phyloP scores from a whole-genome alignment of 495 filamentous ascomycete genomes.

The Penicillium malachiteum region DNA sequence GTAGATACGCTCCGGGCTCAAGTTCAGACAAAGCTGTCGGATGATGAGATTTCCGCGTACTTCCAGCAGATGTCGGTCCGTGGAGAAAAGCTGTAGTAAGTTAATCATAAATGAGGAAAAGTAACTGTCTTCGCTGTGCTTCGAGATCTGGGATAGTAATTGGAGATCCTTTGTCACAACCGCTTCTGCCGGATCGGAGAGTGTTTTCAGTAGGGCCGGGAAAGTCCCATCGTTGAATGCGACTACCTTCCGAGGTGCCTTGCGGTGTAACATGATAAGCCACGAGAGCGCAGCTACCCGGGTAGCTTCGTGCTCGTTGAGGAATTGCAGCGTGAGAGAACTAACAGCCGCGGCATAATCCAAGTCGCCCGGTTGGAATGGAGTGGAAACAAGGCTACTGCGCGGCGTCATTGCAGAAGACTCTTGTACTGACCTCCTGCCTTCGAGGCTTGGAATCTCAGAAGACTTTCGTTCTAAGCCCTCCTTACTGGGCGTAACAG shows the following conservation, averaged over 20 bases:
- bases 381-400: constrained; percentile 40
- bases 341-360: constrained; percentile 98
- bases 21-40: constrained; percentile 85
- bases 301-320: constrained; percentile 96
- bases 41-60: constrained; percentile 95
- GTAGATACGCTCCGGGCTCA: constrained; percentile 94
- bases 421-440: constrained; percentile 35
- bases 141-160: constrained; percentile 91
- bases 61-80: constrained; percentile 86
- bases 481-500: constrained; percentile 49
- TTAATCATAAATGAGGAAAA: constrained; percentile 99
- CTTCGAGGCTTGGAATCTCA: constrained; percentile 31
- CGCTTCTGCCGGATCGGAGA: constrained; percentile 92
- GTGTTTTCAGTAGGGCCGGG: constrained; percentile 90
- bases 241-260: constrained; percentile 89
- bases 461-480: constrained; percentile 50
- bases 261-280: constrained; percentile 96
- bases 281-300: constrained; percentile 90
- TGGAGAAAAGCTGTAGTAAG: constrained; percentile 90
- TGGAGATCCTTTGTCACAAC: constrained; percentile 96
- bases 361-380: constrained; percentile 60
- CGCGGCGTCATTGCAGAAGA: constrained; percentile 47
- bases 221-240: constrained; percentile 98
- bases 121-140: constrained; percentile 94
- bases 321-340: constrained; percentile 88